phyloP scores from a whole-genome alignment of 2,329 filamentous ascomycete species.

The Trichoderma asperellum region DNA sequence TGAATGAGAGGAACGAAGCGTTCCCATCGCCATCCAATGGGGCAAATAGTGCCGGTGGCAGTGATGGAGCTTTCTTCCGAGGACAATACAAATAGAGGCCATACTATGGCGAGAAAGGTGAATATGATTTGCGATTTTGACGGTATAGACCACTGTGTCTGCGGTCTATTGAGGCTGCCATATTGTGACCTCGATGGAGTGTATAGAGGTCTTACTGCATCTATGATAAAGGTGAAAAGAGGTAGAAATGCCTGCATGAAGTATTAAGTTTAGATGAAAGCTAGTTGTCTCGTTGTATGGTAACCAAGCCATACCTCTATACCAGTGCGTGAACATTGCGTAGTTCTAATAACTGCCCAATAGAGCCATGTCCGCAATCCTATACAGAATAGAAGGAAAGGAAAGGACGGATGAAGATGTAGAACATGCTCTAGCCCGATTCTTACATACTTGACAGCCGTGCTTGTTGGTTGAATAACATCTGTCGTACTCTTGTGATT shows the following conservation, averaged over 20 bases:
- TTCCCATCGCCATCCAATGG: slow-evolving; percentile 28
- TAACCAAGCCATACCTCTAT: slow-evolving; percentile 37
- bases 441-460: neutral
- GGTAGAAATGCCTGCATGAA: slow-evolving; percentile 40
- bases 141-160: slow-evolving; percentile 34
- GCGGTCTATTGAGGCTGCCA: neutral
- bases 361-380: slow-evolving; percentile 34
- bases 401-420: neutral
- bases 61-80: slow-evolving; percentile 22
- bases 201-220: neutral
- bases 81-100: slow-evolving; percentile 38
- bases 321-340: slow-evolving; percentile 40
- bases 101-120: slow-evolving; percentile 36
- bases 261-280: neutral
- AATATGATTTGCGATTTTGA: slow-evolving; percentile 31
- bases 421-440: neutral
- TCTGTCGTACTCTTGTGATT: slow-evolving; percentile 1
- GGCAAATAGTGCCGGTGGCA: slow-evolving; percentile 31
- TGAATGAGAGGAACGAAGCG: slow-evolving; percentile 28
- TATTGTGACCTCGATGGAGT: neutral
- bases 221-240: slow-evolving; percentile 1
- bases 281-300: too few relatives aligned
- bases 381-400: slow-evolving; percentile 22
- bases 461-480: neutral
- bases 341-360: slow-evolving; percentile 41